Evolutionary conservation across 176 grass and related monocot genomes (phyloP).

Genomic region (Poa pratensis): DNA sequence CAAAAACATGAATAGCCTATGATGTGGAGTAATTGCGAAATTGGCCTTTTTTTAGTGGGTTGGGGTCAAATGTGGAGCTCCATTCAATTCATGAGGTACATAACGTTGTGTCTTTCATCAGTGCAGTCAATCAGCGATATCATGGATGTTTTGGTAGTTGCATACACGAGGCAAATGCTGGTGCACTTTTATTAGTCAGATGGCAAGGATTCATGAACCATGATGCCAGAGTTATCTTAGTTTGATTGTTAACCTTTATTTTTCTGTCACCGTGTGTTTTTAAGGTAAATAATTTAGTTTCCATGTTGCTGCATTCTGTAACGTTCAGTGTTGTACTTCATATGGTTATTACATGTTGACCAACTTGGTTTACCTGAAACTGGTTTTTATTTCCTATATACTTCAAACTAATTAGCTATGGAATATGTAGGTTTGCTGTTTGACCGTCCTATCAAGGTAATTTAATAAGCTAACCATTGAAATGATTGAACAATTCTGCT

Average conservation of each 20-base stretch:
- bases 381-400: background rate
- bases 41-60: background rate
- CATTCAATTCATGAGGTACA: slow-evolving; percentile 6
- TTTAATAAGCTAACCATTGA: slow-evolving; percentile 33
- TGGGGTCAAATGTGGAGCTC: slow-evolving; percentile 4
- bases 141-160: slow-evolving; percentile 7
- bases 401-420: slow-evolving; percentile 3
- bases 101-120: background rate
- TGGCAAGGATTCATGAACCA: slow-evolving; percentile 8
- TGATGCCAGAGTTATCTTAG: background rate
- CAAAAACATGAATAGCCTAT: background rate
- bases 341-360: background rate
- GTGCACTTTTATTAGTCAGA: background rate
- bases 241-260: slow-evolving; percentile 1
- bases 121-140: background rate
- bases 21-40: background rate
- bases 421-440: slow-evolving; percentile 41
- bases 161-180: slow-evolving; percentile 9
- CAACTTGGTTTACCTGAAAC: slow-evolving; percentile 37
- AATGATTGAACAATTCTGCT: slow-evolving; percentile 31
- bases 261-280: slow-evolving; percentile 2
- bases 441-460: slow-evolving; percentile 40
- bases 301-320: slow-evolving; percentile 23
- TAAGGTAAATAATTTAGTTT: background rate
- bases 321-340: background rate